Base-by-base conservation (phyloP, 2,329 filamentous ascomycete species). In the Cladophialophora immunda region DNA sequence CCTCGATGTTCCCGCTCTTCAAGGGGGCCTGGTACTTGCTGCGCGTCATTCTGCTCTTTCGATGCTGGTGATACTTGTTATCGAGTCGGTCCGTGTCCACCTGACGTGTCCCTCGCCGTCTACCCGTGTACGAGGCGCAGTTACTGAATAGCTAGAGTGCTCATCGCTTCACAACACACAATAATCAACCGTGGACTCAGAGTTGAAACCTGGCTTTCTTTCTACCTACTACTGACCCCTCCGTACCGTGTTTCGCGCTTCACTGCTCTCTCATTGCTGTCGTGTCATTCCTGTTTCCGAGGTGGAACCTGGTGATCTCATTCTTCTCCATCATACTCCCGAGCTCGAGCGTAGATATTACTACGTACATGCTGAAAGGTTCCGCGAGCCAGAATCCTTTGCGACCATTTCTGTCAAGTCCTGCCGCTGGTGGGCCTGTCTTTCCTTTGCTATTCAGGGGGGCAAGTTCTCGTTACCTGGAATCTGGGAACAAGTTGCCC, bases 341-440 rank as follows among this genome's bases (percentile, higher is more conserved):
- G 38, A 19, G 17, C 8, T 41, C 17, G 8, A 50, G 45, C 22
- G 19, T 41, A 38, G 11, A 4, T 4, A 38, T 11, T 38, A 8
- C 36, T 38, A 38, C 9, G 30, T 32, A 38, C 36, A 38, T 45
- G 7, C n/a, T 45, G 17, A 45, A 45, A 45, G 38, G 38, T 19
- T 45, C 38, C 38, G 6, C 8, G n/a, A 19, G 38, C 38, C 38
- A 45, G 19, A 50, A 50, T 50, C n/a, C 45, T 50, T 50, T 50
- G 11, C 7, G 45, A 25, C 22, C 19, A 41, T 50, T 25, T 11
- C 19, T 25, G 45, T 50, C 5, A 25, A 50, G 45, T 25, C 19
- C 22, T 22, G 45, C 45, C 22, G 19, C 7, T 13, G 3, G 45
- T 25, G 45, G 45, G 45, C 45, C 45, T 50, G 7, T 22, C 19